Conservation (phyloP, 2,329 filamentous ascomycete species). For the Paecilomyces sp. region DNA sequence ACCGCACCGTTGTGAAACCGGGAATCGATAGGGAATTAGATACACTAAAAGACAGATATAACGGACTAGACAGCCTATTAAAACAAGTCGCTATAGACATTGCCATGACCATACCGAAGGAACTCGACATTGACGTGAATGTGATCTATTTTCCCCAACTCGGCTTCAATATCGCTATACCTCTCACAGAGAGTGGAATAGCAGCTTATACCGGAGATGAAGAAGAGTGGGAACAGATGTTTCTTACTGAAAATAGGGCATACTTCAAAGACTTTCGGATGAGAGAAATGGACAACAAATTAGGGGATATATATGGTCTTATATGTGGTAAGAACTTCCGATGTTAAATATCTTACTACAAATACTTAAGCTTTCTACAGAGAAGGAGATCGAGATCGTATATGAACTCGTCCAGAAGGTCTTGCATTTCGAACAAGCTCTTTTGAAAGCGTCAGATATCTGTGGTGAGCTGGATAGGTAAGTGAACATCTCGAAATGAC, state of each 20-base stretch:
- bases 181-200: slow-evolving; percentile 53
- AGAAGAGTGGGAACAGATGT: slow-evolving; percentile 70
- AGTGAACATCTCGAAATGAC: background rate
- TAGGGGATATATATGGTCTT: slow-evolving; percentile 76
- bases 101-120: slow-evolving; percentile 54
- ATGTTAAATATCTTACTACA: background rate
- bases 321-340: slow-evolving; percentile 63
- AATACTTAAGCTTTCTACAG: slow-evolving; percentile 33
- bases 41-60: slow-evolving; percentile 66
- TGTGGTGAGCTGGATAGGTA: slow-evolving; percentile 76
- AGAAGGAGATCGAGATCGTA: slow-evolving; percentile 82
- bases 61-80: slow-evolving; percentile 69
- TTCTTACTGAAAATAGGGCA: slow-evolving; percentile 60
- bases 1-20: slow-evolving; percentile 63
- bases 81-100: slow-evolving; percentile 61
- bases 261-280: slow-evolving; percentile 87
- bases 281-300: slow-evolving; percentile 69
- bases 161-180: slow-evolving; percentile 77
- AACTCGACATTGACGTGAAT: slow-evolving; percentile 51
- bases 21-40: slow-evolving; percentile 72
- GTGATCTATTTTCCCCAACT: slow-evolving; percentile 89
- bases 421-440: slow-evolving; percentile 58
- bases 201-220: slow-evolving; percentile 58
- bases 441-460: slow-evolving; percentile 65
- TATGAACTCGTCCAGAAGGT: slow-evolving; percentile 67